Conservation (phyloP, 2,329 filamentous ascomycete genomes). For the Stemphylium lycopersici region DNA sequence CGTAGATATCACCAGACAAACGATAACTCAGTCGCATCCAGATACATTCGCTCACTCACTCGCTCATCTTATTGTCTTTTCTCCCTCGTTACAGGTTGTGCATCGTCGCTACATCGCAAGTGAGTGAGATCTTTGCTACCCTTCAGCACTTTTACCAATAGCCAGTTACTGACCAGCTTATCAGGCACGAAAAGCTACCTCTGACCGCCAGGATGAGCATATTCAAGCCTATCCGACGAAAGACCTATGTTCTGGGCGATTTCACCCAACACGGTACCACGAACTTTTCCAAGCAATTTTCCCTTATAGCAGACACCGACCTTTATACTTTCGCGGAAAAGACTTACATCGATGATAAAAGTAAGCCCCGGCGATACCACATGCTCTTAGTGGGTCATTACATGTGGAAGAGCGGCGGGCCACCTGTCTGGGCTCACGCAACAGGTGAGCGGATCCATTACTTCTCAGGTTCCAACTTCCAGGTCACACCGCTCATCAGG, state of each 20-base stretch:
- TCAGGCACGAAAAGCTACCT: no score
- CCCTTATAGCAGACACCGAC: neutral
- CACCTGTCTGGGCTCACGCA: constrained; percentile 8
- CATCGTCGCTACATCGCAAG: no score
- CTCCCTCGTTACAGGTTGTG: no score
- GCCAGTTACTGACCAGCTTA: no score
- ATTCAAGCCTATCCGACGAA: neutral
- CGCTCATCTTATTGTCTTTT: no score
- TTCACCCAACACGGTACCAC: neutral
- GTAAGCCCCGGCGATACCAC: neutral
- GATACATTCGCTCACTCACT: no score
- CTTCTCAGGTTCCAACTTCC: neutral
- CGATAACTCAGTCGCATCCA: no score
- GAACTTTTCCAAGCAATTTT: neutral
- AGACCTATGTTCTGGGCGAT: neutral
- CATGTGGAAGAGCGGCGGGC: neutral
- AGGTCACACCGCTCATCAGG: neutral
- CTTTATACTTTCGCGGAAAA: neutral
- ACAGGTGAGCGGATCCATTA: neutral
- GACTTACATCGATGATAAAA: neutral
- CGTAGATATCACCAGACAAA: no score
- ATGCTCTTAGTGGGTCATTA: constrained; percentile 12
- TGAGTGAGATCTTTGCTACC: no score
- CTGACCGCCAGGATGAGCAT: no score
- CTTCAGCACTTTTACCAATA: no score